phyloP scores from a whole-genome alignment of 2,329 filamentous ascomycete species.

The Scopulariopsis brevicaulis region DNA sequence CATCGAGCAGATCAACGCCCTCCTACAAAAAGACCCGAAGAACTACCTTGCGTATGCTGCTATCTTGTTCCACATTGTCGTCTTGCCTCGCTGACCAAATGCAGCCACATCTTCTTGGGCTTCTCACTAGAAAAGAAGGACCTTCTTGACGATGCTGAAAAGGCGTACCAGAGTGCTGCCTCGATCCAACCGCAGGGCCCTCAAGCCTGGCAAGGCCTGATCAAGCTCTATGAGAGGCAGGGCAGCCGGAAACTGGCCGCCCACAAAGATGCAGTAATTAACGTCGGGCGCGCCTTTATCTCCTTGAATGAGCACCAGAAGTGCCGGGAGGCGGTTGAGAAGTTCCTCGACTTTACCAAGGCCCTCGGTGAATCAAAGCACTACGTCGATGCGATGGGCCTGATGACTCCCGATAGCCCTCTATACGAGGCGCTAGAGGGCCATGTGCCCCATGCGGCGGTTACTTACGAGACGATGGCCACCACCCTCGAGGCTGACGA shows the following conservation, averaged over 20 bases:
- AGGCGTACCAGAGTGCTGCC: conserved; percentile 62
- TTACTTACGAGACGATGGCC: conserved; percentile 72
- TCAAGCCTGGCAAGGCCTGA: conserved; percentile 85
- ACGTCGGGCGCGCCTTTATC: conserved; percentile 63
- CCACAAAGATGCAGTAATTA: conserved; percentile 48
- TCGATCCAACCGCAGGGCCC: conserved; percentile 60
- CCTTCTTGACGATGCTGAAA: conserved; percentile 61
- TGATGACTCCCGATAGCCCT: conserved; percentile 69
- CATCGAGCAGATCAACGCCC: conserved; percentile 52
- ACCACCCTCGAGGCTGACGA: conserved; percentile 79
- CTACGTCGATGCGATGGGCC: conserved; percentile 62
- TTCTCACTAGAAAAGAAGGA: conserved; percentile 73
- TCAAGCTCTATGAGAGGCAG: conserved; percentile 76
- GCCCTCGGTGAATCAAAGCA: conserved; percentile 61
- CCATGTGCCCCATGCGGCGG: conserved; percentile 64
- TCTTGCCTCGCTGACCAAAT: neutral
- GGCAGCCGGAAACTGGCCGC: conserved; percentile 55
- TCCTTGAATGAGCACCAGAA: conserved; percentile 53
- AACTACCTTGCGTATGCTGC: conserved; percentile 67
- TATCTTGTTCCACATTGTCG: conserved; percentile 4
- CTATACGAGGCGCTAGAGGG: conserved; percentile 79
- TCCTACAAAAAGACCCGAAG: conserved; percentile 61
- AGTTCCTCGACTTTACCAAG: conserved; percentile 65
- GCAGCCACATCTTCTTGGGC: conserved; percentile 72
- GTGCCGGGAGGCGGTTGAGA: conserved; percentile 61